Conservation (phyloP, 2,329 filamentous ascomycete species). For the Sclerotinia borealis region DNA sequence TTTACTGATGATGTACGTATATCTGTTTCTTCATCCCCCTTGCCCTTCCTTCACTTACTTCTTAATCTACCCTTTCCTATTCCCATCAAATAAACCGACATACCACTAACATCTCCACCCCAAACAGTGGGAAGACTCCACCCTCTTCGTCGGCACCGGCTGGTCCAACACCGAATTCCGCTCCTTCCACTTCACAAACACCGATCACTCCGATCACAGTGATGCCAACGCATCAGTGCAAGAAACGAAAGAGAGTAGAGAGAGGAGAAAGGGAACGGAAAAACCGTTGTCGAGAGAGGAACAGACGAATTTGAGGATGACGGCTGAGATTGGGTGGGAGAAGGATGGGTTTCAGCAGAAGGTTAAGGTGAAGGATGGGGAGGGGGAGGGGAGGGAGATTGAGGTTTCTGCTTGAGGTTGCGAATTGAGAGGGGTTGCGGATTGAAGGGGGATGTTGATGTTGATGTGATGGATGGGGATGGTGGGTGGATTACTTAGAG, state of each 20-base stretch:
- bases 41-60: not conserved
- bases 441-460: not conserved
- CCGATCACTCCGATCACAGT: constrained; percentile 12
- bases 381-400: not conserved
- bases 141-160: constrained; percentile 27
- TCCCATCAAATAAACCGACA: not conserved
- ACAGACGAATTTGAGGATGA: constrained; percentile 24
- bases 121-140: constrained; percentile 41
- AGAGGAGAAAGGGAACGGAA: constrained; percentile 23
- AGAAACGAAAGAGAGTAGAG: constrained; percentile 27
- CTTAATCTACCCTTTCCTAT: no score
- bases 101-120: not conserved
- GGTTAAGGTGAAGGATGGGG: not conserved
- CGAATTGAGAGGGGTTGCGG: not conserved
- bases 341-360: constrained; percentile 5
- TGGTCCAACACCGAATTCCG: constrained; percentile 32
- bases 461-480: no score
- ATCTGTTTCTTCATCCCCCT: not conserved
- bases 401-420: not conserved
- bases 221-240: constrained; percentile 15
- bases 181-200: constrained; percentile 29
- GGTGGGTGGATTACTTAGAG: no score
- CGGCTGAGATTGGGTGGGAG: constrained; percentile 17
- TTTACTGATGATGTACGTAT: constrained; percentile 66
- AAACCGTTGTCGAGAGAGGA: constrained; percentile 23